Evolutionary conservation across 768 basidiomycete species (phyloP).

Genomic region (Plicaturopsis crispa): DNA sequence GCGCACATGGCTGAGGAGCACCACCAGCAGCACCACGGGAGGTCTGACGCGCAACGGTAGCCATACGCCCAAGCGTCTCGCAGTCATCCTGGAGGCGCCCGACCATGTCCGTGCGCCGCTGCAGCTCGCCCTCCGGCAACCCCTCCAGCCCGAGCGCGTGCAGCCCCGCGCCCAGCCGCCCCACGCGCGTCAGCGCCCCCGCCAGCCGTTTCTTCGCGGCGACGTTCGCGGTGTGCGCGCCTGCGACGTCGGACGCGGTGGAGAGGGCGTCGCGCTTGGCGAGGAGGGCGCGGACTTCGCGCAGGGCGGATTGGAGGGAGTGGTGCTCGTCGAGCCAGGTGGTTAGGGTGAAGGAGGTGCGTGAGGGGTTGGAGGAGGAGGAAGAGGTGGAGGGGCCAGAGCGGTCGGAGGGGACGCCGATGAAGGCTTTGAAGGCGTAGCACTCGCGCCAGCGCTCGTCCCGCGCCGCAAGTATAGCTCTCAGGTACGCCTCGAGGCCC

Average conservation of each 20-base stretch:
- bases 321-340: constrained; percentile 90
- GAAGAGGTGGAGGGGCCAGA: constrained; percentile 10
- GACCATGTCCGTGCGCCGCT: constrained; percentile 84
- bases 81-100: constrained; percentile 85
- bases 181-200: constrained; percentile 66
- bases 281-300: constrained; percentile 79
- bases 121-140: constrained; percentile 88
- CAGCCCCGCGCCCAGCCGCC: constrained; percentile 62
- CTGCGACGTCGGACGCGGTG: constrained; percentile 63
- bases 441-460: constrained; percentile 79
- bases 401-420: constrained; percentile 68
- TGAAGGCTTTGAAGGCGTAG: constrained; percentile 78
- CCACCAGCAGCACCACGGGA: constrained; percentile 28
- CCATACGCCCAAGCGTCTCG: constrained; percentile 81
- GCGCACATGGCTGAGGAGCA: constrained; percentile 31
- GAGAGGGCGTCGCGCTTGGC: constrained; percentile 83
- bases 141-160: constrained; percentile 57
- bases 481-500: constrained; percentile 78
- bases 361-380: constrained; percentile 10
- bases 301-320: constrained; percentile 66
- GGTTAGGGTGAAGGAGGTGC: constrained; percentile 56
- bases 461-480: constrained; percentile 76
- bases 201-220: constrained; percentile 83
- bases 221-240: constrained; percentile 74
- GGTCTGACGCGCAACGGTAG: constrained; percentile 61